Conservation (phyloP, 2,329 filamentous ascomycete genomes). For the Fusarium sacchari region DNA sequence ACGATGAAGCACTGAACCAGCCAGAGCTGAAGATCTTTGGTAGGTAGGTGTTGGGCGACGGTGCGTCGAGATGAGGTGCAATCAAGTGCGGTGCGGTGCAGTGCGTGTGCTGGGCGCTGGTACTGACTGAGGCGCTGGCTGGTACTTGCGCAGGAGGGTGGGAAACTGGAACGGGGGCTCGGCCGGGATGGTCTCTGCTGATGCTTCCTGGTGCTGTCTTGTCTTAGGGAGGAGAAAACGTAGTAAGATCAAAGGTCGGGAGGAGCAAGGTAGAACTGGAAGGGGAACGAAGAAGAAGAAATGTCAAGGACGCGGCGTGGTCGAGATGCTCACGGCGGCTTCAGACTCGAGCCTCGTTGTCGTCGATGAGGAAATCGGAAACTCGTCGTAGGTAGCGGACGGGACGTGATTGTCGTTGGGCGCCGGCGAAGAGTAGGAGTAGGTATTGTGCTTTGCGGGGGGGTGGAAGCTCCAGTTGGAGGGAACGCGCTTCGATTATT, state of each 20-base stretch:
- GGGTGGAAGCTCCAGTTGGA: constrained; percentile 38
- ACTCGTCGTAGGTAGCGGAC: constrained; percentile 26
- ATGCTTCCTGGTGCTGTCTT: constrained; percentile 19
- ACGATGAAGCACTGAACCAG: constrained; percentile 45
- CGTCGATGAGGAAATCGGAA: constrained; percentile 37
- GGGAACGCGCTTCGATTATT: constrained; percentile 38
- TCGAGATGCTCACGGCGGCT: constrained; percentile 37
- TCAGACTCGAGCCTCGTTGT: constrained; percentile 40
- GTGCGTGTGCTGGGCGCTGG: constrained; percentile 31
- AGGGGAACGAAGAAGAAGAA: constrained; percentile 6
- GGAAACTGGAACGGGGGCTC: constrained; percentile 27
- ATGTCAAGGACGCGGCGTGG: constrained; percentile 35
- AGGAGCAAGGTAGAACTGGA: not conserved
- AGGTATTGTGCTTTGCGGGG: constrained; percentile 45
- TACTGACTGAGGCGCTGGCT: constrained; percentile 35
- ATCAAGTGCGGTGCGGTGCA: constrained; percentile 14
- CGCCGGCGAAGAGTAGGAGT: constrained; percentile 30
- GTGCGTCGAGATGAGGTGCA: constrained; percentile 21
- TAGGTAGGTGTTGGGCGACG: constrained; percentile 35
- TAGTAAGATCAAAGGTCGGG: constrained; percentile 14
- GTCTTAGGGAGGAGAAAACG: constrained; percentile 14
- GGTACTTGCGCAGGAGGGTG: constrained; percentile 36
- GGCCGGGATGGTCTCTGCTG: constrained; percentile 30
- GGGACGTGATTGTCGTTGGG: constrained; percentile 37
- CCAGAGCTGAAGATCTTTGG: constrained; percentile 42